Evolutionary conservation across 2,329 filamentous ascomycete genomes (phyloP).

Genomic region (Curvularia hawaiiensis): DNA sequence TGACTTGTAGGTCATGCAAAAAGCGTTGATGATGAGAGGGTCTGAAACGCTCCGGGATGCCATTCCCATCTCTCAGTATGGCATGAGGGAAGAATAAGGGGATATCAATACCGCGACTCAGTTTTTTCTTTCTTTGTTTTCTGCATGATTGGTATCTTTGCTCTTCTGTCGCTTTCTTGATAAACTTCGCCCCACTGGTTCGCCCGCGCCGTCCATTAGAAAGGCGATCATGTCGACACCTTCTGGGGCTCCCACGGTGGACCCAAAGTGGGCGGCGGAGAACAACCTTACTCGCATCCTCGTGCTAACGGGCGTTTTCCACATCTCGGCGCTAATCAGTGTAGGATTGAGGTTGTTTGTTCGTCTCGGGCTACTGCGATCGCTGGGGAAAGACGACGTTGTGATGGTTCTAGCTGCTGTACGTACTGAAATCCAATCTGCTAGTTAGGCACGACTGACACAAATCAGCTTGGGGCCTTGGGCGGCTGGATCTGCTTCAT

Average conservation of each 20-base stretch:
- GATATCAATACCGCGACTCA: background rate
- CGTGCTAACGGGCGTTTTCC: conserved; percentile 5
- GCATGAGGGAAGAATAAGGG: background rate
- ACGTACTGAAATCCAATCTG: background rate
- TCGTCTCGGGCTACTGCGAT: conserved; percentile 5
- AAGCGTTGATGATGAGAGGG: background rate
- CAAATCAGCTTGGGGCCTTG: conserved; percentile 2
- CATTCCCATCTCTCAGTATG: background rate
- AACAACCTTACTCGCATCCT: conserved; percentile 12
- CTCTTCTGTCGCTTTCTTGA: background rate
- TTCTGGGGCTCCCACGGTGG: background rate
- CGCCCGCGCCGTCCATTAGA: background rate
- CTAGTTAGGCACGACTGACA: background rate
- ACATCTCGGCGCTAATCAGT: conserved; percentile 4
- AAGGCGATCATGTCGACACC: background rate
- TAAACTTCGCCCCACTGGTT: conserved; percentile 1
- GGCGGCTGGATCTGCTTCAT: conserved; percentile 11
- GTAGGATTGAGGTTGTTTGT: conserved; percentile 9
- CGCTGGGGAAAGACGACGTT: conserved; percentile 8
- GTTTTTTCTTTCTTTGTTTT: too few relatives aligned
- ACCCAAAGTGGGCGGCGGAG: conserved; percentile 12
- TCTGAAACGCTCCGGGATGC: background rate
- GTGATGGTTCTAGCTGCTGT: conserved; percentile 6
- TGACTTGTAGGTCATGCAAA: background rate
- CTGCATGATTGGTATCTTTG: background rate